A percentile compares a stretch with the other conserved stretches of the same genome.
These are phyloP conservation scores for Cichorium intybus DNA, from an alignment of 140 eudicot species.

Conservation along the genomic window DNA sequence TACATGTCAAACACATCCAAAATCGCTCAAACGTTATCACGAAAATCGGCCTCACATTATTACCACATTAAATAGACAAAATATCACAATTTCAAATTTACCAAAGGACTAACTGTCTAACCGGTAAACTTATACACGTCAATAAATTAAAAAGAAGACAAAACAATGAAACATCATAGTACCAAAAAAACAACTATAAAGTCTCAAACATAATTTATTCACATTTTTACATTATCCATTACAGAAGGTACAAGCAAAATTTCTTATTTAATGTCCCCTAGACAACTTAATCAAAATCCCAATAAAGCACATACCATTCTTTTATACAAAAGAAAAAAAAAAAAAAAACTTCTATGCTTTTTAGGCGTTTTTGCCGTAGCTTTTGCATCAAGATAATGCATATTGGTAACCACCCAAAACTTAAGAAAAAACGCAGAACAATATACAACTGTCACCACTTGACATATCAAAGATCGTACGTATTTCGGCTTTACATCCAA, in stretches of 20 bases:
- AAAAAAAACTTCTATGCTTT: background rate
- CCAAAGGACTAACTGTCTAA: slow-evolving; percentile 10
- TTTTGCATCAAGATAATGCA: slow-evolving; percentile 20
- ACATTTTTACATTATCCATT: slow-evolving; percentile 22
- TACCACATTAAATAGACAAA: no score
- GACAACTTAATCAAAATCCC: slow-evolving; percentile 2
- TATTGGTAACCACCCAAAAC: background rate
- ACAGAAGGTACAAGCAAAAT: slow-evolving; percentile 20
- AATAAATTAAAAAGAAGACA: background rate
- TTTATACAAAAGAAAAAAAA: slow-evolving; percentile 16
- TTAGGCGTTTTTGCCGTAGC: slow-evolving; percentile 9
- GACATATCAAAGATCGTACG: background rate
- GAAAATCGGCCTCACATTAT: no score
- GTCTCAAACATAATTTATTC: slow-evolving; percentile 25
- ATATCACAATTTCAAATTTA: background rate
- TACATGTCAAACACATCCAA: no score
- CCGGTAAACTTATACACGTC: background rate
- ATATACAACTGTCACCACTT: background rate
- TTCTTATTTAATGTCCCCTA: slow-evolving; percentile 13
- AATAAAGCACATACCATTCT: slow-evolving; percentile 10
- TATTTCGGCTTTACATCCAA: background rate
- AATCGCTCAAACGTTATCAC: no score
- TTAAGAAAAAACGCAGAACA: background rate
- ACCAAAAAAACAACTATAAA: background rate
- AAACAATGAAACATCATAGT: background rate